Percentiles rank a stretch among this genome's conserved stretches.
Conservation (phyloP, 2,329 filamentous ascomycete species). For the Penicillium freii region DNA sequence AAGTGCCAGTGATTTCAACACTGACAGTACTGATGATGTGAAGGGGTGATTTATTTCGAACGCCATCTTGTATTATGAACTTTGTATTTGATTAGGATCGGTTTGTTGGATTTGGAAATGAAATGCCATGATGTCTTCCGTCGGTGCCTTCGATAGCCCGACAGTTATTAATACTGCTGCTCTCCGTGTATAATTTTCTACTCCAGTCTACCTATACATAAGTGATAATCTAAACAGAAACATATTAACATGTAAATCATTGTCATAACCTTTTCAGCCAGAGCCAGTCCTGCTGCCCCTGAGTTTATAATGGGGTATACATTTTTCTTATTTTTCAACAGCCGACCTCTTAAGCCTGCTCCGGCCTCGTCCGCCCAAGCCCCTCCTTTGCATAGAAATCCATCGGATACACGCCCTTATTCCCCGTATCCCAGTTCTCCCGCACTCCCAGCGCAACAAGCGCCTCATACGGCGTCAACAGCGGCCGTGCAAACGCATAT, state of each 20-base stretch:
- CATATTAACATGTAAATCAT: constrained; percentile 3
- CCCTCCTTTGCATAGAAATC: constrained; percentile 96
- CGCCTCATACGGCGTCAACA: constrained; percentile 93
- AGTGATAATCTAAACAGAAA: neutral
- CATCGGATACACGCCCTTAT: constrained; percentile 81
- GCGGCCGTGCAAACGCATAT: constrained; percentile 84
- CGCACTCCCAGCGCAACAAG: constrained; percentile 79
- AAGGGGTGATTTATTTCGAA: constrained; percentile 25
- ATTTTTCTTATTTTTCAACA: neutral
- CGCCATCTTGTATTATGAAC: constrained; percentile 16
- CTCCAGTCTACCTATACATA: no score
- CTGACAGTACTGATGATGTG: constrained; percentile 37
- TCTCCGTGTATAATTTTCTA: neutral
- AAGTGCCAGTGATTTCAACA: constrained; percentile 39
- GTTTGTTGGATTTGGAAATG: constrained; percentile 5
- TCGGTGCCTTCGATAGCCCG: constrained; percentile 13
- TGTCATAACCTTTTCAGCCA: neutral
- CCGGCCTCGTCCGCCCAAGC: constrained; percentile 70
- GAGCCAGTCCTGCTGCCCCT: constrained; percentile 17
- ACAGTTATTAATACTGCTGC: constrained; percentile 4
- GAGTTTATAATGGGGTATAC: constrained; percentile 15
- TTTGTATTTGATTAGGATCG: constrained; percentile 22
- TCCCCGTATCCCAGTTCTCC: constrained; percentile 67
- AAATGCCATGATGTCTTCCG: constrained; percentile 10
- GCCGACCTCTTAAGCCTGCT: constrained; percentile 14